Conservation (phyloP, 352 stramenopile species). For the Saprolegnia parasitica region DNA sequence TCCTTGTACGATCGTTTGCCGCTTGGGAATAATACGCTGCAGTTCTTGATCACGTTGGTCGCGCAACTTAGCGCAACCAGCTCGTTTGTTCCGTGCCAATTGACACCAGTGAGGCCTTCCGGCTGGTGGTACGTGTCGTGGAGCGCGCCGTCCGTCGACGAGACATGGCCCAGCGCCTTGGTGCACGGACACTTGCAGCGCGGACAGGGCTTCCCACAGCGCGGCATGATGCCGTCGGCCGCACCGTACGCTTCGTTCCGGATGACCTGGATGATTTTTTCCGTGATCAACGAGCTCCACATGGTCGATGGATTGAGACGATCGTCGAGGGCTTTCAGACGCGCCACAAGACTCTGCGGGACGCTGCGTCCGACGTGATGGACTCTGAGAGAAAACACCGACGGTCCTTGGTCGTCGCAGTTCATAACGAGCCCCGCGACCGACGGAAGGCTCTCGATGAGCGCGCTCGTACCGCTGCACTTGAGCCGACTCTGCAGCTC, state of each 20-base stretch:
- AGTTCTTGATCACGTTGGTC: not conserved
- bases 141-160: not conserved
- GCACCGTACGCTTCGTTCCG: not conserved
- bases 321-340: not conserved
- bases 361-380: not conserved
- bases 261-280: not conserved
- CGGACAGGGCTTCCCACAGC: slow-evolving; percentile 7
- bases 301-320: not conserved
- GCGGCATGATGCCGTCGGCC: not conserved
- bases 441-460: not conserved
- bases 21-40: not conserved
- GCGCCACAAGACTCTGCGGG: not conserved
- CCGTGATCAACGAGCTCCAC: not conserved
- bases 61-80: not conserved
- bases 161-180: not conserved
- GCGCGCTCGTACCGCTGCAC: not conserved
- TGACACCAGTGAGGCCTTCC: not conserved
- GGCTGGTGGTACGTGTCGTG: slow-evolving; percentile 15
- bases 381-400: not conserved
- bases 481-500: slow-evolving; percentile 8
- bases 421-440: not conserved
- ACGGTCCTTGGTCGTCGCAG: slow-evolving; percentile 6
- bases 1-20: not conserved
- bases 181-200: slow-evolving; percentile 4
- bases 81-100: not conserved